Percentiles rank a stretch among this genome's conserved stretches.
These are phyloP conservation scores for Chrysoporthe deuterocubensis DNA, from an alignment of 2,329 filamentous ascomycete genomes.

Conservation along the genomic window DNA sequence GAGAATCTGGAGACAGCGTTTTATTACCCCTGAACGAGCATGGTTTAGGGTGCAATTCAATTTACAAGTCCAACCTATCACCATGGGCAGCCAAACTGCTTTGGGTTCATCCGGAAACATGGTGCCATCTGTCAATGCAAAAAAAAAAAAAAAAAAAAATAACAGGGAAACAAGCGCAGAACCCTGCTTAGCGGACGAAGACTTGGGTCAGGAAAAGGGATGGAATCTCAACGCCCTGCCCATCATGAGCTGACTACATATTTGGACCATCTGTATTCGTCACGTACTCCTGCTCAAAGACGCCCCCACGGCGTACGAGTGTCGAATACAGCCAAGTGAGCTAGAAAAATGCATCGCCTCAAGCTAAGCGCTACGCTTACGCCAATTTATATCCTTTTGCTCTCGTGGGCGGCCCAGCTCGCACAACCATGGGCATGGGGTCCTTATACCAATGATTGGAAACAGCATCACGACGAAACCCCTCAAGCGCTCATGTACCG, in stretches of 20 bases:
- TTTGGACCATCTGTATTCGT: not conserved
- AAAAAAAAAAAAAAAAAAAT: not conserved
- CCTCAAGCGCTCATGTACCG: slow-evolving; percentile 20
- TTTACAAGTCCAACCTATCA: slow-evolving; percentile 6
- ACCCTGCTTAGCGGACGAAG: not conserved
- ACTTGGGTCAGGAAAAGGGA: not conserved
- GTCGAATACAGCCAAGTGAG: slow-evolving; percentile 1
- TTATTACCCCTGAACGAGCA: not conserved
- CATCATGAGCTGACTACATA: not conserved
- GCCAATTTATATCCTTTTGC: slow-evolving; percentile 11
- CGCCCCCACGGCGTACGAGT: not conserved
- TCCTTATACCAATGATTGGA: slow-evolving; percentile 15
- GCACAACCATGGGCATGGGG: slow-evolving; percentile 18
- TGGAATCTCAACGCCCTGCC: not conserved
- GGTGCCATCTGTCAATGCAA: not conserved
- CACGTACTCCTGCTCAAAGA: not conserved
- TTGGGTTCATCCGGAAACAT: not conserved
- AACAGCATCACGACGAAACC: not conserved
- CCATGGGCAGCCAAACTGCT: not conserved
- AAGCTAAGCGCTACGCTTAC: slow-evolving; percentile 3
- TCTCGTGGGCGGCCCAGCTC: slow-evolving; percentile 5
- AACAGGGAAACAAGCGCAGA: not conserved
- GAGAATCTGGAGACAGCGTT: no score
- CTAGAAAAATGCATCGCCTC: slow-evolving; percentile 12
- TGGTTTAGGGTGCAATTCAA: not conserved